phyloP scores from a whole-genome alignment of 2,329 filamentous ascomycete species.

The Coniella lustricola region DNA sequence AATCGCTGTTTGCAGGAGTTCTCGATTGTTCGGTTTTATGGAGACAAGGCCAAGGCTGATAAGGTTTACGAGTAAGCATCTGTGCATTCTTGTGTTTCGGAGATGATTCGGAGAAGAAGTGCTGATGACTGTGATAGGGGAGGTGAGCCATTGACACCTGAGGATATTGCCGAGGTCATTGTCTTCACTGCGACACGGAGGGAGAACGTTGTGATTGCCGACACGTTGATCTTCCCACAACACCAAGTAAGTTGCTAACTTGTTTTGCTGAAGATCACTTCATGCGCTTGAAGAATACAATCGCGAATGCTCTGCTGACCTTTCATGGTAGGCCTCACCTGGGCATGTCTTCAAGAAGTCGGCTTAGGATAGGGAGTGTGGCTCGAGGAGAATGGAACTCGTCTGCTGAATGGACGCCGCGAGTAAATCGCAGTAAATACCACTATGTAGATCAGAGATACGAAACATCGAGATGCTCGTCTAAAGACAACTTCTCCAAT shows the following conservation, averaged over 20 bases:
- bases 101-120: neutral
- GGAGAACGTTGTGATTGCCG: constrained; percentile 87
- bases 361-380: neutral
- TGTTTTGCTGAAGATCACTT: too few relatives aligned
- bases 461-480: too few relatives aligned
- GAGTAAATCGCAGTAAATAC: too few relatives aligned
- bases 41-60: constrained; percentile 83
- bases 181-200: constrained; percentile 78
- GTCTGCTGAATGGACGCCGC: too few relatives aligned
- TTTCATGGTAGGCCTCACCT: constrained; percentile 5
- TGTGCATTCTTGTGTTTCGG: neutral
- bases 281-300: too few relatives aligned
- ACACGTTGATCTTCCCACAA: constrained; percentile 79
- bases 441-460: too few relatives aligned
- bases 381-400: too few relatives aligned
- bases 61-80: constrained; percentile 73
- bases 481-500: too few relatives aligned
- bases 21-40: constrained; percentile 79
- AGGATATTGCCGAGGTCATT: constrained; percentile 85
- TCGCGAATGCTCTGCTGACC: constrained; percentile 4
- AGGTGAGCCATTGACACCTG: constrained; percentile 75
- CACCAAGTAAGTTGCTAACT: constrained; percentile 63
- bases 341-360: constrained; percentile 14
- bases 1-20: constrained; percentile 56
- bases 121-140: constrained; percentile 39